Percentiles rank a stretch among this genome's conserved stretches.
These are phyloP conservation scores for Melaleuca quinquenervia DNA, from an alignment of 345 rosid species.

Conservation along the genomic window DNA sequence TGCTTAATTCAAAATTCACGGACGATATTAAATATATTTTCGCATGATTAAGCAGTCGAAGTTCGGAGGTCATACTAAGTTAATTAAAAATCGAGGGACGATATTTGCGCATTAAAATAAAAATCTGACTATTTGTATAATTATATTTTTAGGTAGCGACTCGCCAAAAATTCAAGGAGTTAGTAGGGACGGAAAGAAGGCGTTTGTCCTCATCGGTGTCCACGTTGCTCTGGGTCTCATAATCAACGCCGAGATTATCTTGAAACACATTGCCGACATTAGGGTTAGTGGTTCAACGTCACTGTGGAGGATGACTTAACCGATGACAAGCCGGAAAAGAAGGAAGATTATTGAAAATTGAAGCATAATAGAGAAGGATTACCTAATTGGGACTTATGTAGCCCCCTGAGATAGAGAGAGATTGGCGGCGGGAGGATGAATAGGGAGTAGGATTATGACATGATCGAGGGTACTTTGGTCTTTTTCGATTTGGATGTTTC, in stretches of 20 bases:
- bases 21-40: too few species aligned
- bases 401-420: neutral
- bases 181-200: neutral
- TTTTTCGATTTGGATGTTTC: too few species aligned
- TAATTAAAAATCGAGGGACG: neutral
- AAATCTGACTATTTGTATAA: neutral
- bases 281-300: neutral
- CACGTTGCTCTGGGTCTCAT: fast-evolving
- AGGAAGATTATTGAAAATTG: neutral
- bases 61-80: fast-evolving
- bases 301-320: neutral
- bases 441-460: neutral
- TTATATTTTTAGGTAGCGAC: neutral
- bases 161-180: neutral
- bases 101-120: fast-evolving
- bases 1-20: too few species aligned
- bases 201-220: neutral
- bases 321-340: neutral
- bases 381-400: neutral
- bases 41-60: too few species aligned
- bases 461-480: too few species aligned
- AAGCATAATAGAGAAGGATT: neutral
- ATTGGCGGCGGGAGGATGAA: neutral
- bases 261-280: neutral
- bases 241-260: neutral